Percentiles rank a stretch among this genome's conserved stretches.
Evolutionary conservation across 192 early-diverging fungal genomes (phyloP).

Genomic region (Coemansia sp.): DNA sequence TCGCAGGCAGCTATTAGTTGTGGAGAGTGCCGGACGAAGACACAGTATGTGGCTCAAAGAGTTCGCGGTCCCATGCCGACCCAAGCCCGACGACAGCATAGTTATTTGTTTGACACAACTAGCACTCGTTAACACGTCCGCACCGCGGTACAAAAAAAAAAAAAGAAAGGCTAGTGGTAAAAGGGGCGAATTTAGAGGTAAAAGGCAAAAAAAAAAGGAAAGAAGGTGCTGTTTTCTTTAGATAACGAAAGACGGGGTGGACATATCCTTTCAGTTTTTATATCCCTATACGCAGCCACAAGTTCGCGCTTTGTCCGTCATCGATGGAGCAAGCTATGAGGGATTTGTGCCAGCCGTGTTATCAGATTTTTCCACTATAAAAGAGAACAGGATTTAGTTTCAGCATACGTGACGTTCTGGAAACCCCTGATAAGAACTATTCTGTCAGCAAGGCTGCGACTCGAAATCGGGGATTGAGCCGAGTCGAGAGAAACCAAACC

Average conservation of each 20-base stretch:
- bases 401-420: too few relatives aligned
- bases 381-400: background rate
- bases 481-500: background rate
- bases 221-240: background rate
- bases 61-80: background rate
- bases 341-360: background rate
- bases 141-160: background rate
- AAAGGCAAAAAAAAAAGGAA: background rate
- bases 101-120: background rate
- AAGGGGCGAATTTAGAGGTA: background rate
- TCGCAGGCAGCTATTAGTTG: background rate
- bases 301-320: too few relatives aligned
- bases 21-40: background rate
- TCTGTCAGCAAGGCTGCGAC: background rate
- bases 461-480: background rate
- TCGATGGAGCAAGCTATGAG: background rate
- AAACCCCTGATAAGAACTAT: too few relatives aligned
- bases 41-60: constrained; percentile 2
- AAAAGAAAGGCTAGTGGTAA: background rate
- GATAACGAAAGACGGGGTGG: background rate
- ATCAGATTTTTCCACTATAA: background rate
- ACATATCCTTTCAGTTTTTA: background rate
- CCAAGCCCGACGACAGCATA: constrained; percentile 9
- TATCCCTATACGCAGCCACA: background rate
- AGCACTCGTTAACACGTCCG: background rate